Base-by-base conservation (phyloP, 139 green algal genomes). In the Chlorella sp. region DNA sequence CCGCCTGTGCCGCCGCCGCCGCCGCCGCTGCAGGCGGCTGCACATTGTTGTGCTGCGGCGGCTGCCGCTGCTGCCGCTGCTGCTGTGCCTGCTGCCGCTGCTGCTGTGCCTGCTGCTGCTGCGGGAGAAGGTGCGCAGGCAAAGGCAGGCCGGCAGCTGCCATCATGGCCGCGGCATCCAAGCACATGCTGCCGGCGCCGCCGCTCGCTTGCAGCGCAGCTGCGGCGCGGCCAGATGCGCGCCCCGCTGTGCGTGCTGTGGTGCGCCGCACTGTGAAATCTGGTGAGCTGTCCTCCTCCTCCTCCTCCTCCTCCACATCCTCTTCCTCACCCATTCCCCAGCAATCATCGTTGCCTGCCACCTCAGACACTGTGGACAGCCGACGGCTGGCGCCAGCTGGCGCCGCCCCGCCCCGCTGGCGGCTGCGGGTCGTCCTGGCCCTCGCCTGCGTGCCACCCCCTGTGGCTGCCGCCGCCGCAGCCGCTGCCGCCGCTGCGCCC, bases 21-120 rank as follows among this genome's bases (percentile, higher is more conserved):
- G 37, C 64, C 21, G 80, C 37, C 14, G 77, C 24, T 0, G 36
- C 86, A 28, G 84, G 61, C 32, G 84, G 84, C 66, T 76, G 84
- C 84, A 80, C 37, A 19, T 69, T n/a, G 3, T 81, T 30, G 39
- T 91, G 79, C n/a, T 88, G 88, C 88, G 86, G 87, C 77, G 57
- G 76, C 87, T 79, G 42, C 15, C 42, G 76, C 37, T 48, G 42
- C 3, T 66, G 76, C 37, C 32, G 76, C 40, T 53, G 69, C 14
- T 53, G 83, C 66, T 75, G 83, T 66, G 40, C 37, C 30, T 81
- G 42, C 1, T 81, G 64, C 19, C 88, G 78, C 21, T 88, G 88
- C 88, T 86, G 87, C 77, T 48, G 75, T 76, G 60, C 26, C 11
- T 66, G 75, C 36, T 42, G 75, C 40, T 71, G 85, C 14, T 26